phyloP scores from a whole-genome alignment of 1,139 yeast species.

The Diutina siamensis region DNA sequence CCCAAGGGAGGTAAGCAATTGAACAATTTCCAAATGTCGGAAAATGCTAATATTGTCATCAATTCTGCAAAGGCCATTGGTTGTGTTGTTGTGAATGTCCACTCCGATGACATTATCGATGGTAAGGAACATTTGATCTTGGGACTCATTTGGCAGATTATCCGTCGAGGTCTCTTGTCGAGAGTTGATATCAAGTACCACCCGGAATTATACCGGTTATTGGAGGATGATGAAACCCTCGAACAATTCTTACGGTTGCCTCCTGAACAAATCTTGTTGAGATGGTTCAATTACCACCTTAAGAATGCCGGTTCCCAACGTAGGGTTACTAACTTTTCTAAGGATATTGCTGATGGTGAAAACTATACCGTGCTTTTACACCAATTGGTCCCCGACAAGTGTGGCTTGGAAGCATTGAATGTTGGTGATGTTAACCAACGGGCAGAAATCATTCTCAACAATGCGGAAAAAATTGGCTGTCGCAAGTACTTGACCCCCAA shows the following conservation, averaged over 20 bases:
- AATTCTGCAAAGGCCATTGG: slow-evolving; percentile 98
- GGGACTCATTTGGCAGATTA: slow-evolving; percentile 97
- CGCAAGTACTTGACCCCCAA: slow-evolving; percentile 93
- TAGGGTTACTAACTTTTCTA: slow-evolving; percentile 73
- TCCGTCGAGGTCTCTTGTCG: slow-evolving; percentile 86
- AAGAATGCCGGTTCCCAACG: slow-evolving; percentile 89
- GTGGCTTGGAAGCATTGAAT: slow-evolving; percentile 75
- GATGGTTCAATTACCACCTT: slow-evolving; percentile 97
- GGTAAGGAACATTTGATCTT: slow-evolving; percentile 93
- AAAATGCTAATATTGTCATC: slow-evolving; percentile 93
- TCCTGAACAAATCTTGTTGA: slow-evolving; percentile 90
- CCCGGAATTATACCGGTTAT: slow-evolving; percentile 88
- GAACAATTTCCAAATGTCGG: slow-evolving; percentile 91
- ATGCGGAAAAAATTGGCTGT: slow-evolving; percentile 86
- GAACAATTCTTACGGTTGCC: slow-evolving; percentile 94
- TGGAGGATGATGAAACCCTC: slow-evolving; percentile 93
- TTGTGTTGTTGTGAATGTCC: slow-evolving; percentile 94
- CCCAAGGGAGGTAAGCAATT: slow-evolving; percentile 70
- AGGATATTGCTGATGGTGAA: slow-evolving; percentile 91
- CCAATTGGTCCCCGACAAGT: slow-evolving; percentile 76
- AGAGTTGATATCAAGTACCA: slow-evolving; percentile 94
- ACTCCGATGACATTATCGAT: slow-evolving; percentile 92
- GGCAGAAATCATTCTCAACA: slow-evolving; percentile 74
- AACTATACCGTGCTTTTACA: slow-evolving; percentile 81
- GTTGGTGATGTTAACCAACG: slow-evolving; percentile 61